phyloP scores from a whole-genome alignment of 2,329 filamentous ascomycete species.

The Cercospora nicotianae region DNA sequence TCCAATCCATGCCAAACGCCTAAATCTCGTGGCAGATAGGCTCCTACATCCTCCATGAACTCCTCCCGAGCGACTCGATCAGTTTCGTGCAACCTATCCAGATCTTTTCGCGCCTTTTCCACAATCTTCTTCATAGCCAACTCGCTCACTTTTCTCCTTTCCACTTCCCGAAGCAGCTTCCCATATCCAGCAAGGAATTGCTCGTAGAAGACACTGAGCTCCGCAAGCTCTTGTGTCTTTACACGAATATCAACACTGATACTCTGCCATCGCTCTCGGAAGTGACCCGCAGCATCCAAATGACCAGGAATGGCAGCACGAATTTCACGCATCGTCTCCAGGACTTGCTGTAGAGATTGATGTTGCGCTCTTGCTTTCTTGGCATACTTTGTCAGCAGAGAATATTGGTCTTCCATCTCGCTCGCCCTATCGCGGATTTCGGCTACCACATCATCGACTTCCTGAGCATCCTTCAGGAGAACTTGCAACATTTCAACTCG shows the following conservation, averaged over 20 bases:
- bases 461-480: constrained; percentile 66
- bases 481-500: constrained; percentile 80
- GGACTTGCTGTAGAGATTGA: constrained; percentile 60
- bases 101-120: constrained; percentile 71
- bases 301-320: constrained; percentile 65
- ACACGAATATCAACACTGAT: constrained; percentile 69
- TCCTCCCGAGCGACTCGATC: constrained; percentile 72
- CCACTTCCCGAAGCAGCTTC: constrained; percentile 78
- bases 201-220: constrained; percentile 79
- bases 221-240: constrained; percentile 73
- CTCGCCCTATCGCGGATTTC: constrained; percentile 73
- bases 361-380: constrained; percentile 58
- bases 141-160: constrained; percentile 70
- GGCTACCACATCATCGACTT: constrained; percentile 62
- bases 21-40: constrained; percentile 66
- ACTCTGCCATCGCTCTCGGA: constrained; percentile 66
- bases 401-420: constrained; percentile 73
- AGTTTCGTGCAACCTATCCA: constrained; percentile 67
- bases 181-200: constrained; percentile 84
- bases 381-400: constrained; percentile 63
- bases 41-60: constrained; percentile 80
- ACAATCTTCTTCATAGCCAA: constrained; percentile 72
- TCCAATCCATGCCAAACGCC: constrained; percentile 31
- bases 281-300: constrained; percentile 64
- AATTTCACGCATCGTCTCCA: constrained; percentile 66